Conservation (phyloP, 1,284 basidiomycete species). For the Melampsora larici-populina region DNA sequence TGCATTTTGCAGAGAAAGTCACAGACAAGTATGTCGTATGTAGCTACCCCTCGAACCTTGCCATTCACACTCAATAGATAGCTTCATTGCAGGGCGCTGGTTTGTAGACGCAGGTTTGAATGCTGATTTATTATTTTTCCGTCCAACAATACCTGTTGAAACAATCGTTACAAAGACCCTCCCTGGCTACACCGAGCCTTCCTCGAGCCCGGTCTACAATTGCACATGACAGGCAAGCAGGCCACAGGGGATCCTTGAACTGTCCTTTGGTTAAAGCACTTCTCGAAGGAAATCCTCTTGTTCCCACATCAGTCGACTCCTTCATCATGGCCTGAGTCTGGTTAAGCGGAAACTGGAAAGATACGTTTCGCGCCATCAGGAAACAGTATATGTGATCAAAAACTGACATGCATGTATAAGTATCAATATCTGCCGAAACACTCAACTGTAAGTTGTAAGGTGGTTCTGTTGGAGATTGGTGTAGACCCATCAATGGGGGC, state of each 20-base stretch:
- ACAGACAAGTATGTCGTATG: too few species aligned
- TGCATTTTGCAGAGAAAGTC: too few species aligned
- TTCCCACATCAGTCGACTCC: conserved; percentile 4
- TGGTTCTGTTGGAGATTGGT: conserved; percentile 22
- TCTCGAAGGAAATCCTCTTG: conserved; percentile 31
- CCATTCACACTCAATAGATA: too few species aligned
- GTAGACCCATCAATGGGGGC: conserved; percentile 26
- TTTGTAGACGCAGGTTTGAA: too few species aligned
- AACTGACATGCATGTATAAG: not conserved
- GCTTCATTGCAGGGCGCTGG: too few species aligned
- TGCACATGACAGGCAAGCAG: conserved; percentile 32
- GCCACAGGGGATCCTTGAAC: conserved; percentile 36
- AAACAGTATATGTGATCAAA: not conserved
- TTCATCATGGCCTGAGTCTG: conserved; percentile 30
- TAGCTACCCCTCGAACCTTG: too few species aligned
- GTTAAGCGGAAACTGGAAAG: conserved; percentile 10
- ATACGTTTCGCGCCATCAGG: too few species aligned
- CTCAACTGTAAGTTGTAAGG: conserved; percentile 36
- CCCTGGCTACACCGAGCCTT: conserved; percentile 4
- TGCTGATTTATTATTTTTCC: too few species aligned
- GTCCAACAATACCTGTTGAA: conserved; percentile 31
- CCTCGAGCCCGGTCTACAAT: conserved; percentile 22
- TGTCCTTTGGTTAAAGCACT: not conserved
- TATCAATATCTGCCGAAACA: not conserved
- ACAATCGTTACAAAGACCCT: conserved; percentile 22